Evolutionary conservation across 768 basidiomycete species (phyloP).

Genomic region (Suillus variegatus): DNA sequence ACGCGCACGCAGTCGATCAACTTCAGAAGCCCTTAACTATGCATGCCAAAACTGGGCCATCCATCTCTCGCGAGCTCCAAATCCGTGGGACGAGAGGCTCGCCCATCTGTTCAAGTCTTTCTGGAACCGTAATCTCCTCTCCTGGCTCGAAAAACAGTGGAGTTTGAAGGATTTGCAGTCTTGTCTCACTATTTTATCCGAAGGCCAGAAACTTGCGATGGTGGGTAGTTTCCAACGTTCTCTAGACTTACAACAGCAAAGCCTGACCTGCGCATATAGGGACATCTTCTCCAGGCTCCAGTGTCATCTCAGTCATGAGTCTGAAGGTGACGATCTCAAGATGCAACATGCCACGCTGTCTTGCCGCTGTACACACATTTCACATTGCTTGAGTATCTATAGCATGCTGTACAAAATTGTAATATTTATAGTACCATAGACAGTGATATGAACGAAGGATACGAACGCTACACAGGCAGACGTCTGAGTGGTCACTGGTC

Average conservation of each 20-base stretch:
- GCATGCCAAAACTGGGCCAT: background rate
- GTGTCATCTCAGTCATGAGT: background rate
- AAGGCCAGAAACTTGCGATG: background rate
- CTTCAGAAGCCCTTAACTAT: background rate
- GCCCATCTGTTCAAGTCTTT: background rate
- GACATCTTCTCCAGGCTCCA: background rate
- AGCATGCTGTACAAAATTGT: background rate
- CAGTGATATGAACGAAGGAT: background rate
- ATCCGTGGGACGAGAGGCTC: background rate
- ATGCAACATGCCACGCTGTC: background rate
- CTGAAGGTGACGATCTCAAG: background rate
- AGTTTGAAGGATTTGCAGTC: background rate
- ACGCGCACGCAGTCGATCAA: background rate
- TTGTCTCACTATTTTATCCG: background rate
- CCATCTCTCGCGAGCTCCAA: background rate
- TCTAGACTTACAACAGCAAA: background rate
- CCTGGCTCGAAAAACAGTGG: conserved; percentile 1
- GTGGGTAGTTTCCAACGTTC: background rate
- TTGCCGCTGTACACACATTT: background rate
- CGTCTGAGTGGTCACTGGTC: conserved; percentile 14
- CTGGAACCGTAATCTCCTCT: background rate
- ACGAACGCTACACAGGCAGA: conserved; percentile 16
- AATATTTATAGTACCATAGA: conserved; percentile 17
- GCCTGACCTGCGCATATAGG: background rate
- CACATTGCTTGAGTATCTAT: background rate